A percentile compares a stretch with the other conserved stretches of the same genome.
Evolutionary conservation across 257 asterid species (phyloP).

Genomic region (Nicotiana attenuata): DNA sequence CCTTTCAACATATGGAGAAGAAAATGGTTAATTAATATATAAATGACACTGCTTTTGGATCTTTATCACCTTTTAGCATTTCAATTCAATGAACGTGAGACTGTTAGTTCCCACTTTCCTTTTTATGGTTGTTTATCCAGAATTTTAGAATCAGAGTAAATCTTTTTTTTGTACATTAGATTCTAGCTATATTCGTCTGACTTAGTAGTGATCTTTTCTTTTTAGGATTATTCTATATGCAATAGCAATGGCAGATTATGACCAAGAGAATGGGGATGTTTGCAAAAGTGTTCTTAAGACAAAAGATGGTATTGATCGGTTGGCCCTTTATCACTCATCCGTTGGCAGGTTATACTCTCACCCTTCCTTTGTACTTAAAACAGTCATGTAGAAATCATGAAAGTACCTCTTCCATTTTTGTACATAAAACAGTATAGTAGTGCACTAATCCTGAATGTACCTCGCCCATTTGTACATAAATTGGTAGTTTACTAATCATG

Average conservation of each 20-base stretch:
- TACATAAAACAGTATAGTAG: not conserved
- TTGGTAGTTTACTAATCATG: not conserved
- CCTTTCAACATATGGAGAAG: not conserved
- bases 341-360: constrained; percentile 65
- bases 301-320: constrained; percentile 53
- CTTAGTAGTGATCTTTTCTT: not conserved
- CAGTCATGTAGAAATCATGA: not conserved
- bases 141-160: not conserved
- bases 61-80: too few relatives aligned
- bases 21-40: too few relatives aligned
- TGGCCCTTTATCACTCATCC: constrained; percentile 76
- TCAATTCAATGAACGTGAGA: too few relatives aligned
- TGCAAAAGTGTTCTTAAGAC: constrained; percentile 60
- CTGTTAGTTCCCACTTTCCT: not conserved
- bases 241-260: constrained; percentile 67
- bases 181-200: not conserved
- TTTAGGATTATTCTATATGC: constrained; percentile 79
- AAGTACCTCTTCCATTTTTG: not conserved
- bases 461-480: not conserved
- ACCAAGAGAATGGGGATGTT: constrained; percentile 49
- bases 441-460: not conserved
- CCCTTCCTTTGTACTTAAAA: constrained; percentile 8
- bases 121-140: not conserved
- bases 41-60: too few relatives aligned
- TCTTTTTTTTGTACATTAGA: not conserved